phyloP scores from a whole-genome alignment of 768 basidiomycete species.

The Goffeauzyma gilvescens region DNA sequence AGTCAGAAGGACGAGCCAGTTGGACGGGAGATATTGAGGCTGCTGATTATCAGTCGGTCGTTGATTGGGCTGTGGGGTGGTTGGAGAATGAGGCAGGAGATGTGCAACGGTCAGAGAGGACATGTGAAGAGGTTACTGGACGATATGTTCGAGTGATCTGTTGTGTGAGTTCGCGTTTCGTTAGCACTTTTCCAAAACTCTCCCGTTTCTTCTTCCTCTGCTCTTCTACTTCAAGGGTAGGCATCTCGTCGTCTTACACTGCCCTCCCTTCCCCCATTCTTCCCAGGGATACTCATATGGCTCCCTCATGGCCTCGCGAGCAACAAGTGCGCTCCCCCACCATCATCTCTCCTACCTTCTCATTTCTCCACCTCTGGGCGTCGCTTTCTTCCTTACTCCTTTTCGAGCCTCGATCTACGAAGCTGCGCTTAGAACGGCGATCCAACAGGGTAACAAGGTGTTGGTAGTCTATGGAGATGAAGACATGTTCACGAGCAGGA shows the following conservation, averaged over 20 bases:
- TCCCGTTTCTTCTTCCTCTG: neutral
- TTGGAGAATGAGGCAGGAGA: neutral
- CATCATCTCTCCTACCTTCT: slow-evolving; percentile 1
- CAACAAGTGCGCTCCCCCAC: neutral
- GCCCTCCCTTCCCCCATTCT: neutral
- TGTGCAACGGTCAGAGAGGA: neutral
- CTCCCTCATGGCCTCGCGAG: slow-evolving; percentile 2
- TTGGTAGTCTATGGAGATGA: neutral
- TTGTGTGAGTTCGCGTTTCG: neutral
- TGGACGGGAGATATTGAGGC: slow-evolving; percentile 8
- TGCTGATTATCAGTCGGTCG: slow-evolving; percentile 5
- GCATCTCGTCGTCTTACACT: neutral
- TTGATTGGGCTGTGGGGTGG: neutral
- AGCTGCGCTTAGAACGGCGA: neutral
- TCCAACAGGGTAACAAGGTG: neutral
- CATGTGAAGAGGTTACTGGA: neutral
- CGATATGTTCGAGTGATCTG: slow-evolving; percentile 1
- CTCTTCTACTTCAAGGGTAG: neutral
- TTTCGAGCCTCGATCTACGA: neutral
- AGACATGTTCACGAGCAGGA: slow-evolving; percentile 6
- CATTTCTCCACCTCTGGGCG: slow-evolving; percentile 8
- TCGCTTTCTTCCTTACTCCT: slow-evolving; percentile 5
- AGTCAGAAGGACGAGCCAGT: slow-evolving; percentile 1
- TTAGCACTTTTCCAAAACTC: neutral
- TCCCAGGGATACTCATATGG: slow-evolving; percentile 10